Evolutionary conservation across 2,329 filamentous ascomycete genomes (phyloP), one percentile per base, ranked within the genome.

Genomic region (Zasmidium citrigriseum): DNA sequence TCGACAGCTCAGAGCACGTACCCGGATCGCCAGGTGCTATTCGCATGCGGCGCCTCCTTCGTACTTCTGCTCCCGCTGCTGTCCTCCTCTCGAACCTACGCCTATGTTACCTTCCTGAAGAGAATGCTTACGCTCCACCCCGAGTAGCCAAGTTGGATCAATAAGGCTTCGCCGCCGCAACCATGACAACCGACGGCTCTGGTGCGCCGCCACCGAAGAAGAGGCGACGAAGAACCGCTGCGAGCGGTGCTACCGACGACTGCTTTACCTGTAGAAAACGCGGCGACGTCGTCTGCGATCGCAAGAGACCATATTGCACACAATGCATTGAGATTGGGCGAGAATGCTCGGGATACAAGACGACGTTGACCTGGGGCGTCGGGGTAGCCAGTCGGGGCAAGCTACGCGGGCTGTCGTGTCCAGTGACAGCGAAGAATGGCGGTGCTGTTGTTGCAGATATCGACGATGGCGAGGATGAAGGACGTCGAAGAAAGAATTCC

Each of bases 301-400:
- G 93, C 68, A 87, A 91, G 72, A 85, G 93, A 69, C 93, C 93
- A 9, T 98, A 97, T 77, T 98, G 95, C 78, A 92, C 92, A 46
- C 93, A 92, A 77, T 99, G 93, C 75, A 84, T 98, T 63, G 91
- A 96, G 68, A 83, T 91, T 64, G 93, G 92, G 64, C 92, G 91
- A 73, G 92, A 96, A 72, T 98, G 93, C 78, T 92, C 91, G 24
- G 93, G 93, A 59, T 98, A 98, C 82, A 96, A 96, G 79, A 98
- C 93, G 16, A 93, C 93, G 68, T 82, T 98, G 76, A 98, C 93
- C 48, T 98, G 93, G 93, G 92, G 92, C 45, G 91, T 97, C 49
- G 93, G 93, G 52, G 93, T 98, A 59, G 93, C 93, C 57, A 97
- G 93, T 77, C 88, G 93, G 70, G 93, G 93, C 72, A 98, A 98